Conservation (phyloP, 768 basidiomycete genomes). For the Xanthoconium stramineum region DNA sequence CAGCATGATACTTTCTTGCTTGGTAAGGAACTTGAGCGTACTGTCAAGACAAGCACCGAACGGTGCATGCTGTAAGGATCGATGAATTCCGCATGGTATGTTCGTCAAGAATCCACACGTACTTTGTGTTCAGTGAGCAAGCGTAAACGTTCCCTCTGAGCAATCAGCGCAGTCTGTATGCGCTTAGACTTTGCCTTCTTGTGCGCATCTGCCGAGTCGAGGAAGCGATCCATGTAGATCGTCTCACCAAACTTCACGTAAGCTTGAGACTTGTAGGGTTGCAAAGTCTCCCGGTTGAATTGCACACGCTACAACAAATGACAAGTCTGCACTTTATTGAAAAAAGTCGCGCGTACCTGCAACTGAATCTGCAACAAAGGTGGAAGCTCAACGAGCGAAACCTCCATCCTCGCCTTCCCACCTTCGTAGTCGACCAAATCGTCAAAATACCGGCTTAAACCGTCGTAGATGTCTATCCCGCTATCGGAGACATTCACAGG, state of each 20-base stretch:
- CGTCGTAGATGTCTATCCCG: slow-evolving; percentile 91
- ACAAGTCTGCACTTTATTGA: neutral
- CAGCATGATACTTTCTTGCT: slow-evolving; percentile 41
- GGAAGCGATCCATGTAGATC: slow-evolving; percentile 88
- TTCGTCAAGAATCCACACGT: slow-evolving; percentile 11
- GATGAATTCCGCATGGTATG: neutral
- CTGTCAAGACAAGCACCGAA: slow-evolving; percentile 54
- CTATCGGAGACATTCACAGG: slow-evolving; percentile 91
- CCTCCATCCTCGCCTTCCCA: slow-evolving; percentile 82
- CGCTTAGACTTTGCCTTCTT: slow-evolving; percentile 71
- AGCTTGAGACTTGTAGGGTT: slow-evolving; percentile 94
- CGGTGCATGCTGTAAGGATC: slow-evolving; percentile 50
- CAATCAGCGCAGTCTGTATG: slow-evolving; percentile 63
- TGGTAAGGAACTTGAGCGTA: slow-evolving; percentile 56
- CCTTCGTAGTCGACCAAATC: slow-evolving; percentile 87
- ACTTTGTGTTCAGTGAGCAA: slow-evolving; percentile 74
- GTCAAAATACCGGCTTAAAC: slow-evolving; percentile 87
- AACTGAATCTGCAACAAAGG: slow-evolving; percentile 93
- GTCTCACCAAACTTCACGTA: slow-evolving; percentile 89
- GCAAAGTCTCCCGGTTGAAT: slow-evolving; percentile 88
- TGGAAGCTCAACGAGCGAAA: slow-evolving; percentile 81
- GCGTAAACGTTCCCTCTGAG: slow-evolving; percentile 64
- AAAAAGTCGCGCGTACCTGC: slow-evolving; percentile 55
- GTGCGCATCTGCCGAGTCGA: slow-evolving; percentile 66
- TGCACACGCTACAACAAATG: slow-evolving; percentile 67